These are phyloP conservation scores for Mycena alexandri DNA, from an alignment of 768 basidiomycete genomes.

Conservation along the genomic window DNA sequence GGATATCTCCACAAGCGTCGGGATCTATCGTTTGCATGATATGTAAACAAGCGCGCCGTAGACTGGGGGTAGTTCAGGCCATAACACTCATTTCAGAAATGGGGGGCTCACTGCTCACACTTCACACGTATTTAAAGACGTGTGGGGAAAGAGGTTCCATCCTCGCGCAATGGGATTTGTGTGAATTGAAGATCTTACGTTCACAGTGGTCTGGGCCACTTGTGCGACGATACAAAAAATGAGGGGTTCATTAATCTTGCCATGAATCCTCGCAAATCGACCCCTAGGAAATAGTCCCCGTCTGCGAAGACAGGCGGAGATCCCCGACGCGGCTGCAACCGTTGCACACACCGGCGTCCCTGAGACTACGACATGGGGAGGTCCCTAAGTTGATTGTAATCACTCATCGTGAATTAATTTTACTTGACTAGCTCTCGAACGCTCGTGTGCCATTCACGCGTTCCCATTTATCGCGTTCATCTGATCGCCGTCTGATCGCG, in stretches of 20 bases:
- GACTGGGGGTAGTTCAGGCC: background rate
- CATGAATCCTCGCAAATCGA: too few species aligned
- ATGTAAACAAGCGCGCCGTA: conserved; percentile 10
- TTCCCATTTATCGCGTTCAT: too few species aligned
- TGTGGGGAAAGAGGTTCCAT: conserved; percentile 1
- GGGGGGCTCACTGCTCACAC: conserved; percentile 4
- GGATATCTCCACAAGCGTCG: conserved; percentile 3
- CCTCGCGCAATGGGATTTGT: background rate
- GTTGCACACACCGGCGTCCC: too few species aligned
- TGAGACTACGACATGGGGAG: too few species aligned
- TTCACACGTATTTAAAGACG: conserved; percentile 16
- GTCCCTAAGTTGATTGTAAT: too few species aligned
- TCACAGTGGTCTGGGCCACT: background rate
- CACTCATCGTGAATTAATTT: too few species aligned
- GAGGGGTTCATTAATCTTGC: conserved; percentile 1
- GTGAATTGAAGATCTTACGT: too few species aligned
- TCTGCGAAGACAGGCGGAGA: background rate
- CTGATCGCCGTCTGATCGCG: background rate
- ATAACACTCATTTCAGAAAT: background rate
- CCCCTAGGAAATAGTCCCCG: background rate
- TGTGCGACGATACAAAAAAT: too few species aligned
- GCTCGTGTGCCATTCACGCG: too few species aligned
- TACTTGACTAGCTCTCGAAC: too few species aligned
- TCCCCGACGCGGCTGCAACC: background rate
- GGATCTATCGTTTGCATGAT: background rate